These are phyloP conservation scores for Fusarium fracticaudum DNA, from an alignment of 2,329 filamentous ascomycete species.

Conservation along the genomic window DNA sequence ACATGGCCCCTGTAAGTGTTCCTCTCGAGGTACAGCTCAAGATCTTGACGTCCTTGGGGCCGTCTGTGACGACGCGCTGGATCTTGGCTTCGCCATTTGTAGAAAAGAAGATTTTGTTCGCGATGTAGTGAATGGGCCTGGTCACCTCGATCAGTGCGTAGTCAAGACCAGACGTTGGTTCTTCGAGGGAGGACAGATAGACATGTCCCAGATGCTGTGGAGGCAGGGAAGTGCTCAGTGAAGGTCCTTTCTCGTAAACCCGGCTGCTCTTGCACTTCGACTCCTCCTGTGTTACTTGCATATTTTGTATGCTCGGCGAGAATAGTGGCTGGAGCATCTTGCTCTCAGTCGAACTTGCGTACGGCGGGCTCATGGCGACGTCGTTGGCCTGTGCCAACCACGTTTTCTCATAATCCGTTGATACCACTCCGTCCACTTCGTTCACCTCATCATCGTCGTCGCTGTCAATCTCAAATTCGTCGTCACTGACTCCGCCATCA, in stretches of 20 bases:
- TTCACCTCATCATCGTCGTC: background rate
- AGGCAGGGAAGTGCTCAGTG: background rate
- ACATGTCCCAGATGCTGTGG: background rate
- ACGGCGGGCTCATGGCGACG: background rate
- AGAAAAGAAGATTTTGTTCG: background rate
- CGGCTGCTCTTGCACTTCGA: background rate
- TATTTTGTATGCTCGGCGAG: background rate
- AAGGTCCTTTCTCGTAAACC: background rate
- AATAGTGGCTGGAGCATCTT: background rate
- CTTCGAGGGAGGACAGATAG: background rate
- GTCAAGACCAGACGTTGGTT: background rate
- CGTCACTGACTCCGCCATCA: background rate
- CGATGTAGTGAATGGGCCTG: rapidly evolving
- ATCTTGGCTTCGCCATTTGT: background rate
- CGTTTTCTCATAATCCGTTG: background rate
- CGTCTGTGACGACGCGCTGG: background rate
- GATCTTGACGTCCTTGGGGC: background rate
- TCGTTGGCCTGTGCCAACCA: background rate
- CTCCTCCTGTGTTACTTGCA: background rate
- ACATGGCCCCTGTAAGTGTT: background rate
- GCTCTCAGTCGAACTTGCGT: background rate
- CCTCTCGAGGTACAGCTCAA: background rate
- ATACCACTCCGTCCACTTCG: background rate
- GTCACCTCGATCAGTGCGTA: background rate
- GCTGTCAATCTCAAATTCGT: background rate